Percentiles rank a stretch among this genome's conserved stretches.
These are phyloP conservation scores for Lactarius hatsudake DNA, from an alignment of 768 basidiomycete species.

Conservation along the genomic window DNA sequence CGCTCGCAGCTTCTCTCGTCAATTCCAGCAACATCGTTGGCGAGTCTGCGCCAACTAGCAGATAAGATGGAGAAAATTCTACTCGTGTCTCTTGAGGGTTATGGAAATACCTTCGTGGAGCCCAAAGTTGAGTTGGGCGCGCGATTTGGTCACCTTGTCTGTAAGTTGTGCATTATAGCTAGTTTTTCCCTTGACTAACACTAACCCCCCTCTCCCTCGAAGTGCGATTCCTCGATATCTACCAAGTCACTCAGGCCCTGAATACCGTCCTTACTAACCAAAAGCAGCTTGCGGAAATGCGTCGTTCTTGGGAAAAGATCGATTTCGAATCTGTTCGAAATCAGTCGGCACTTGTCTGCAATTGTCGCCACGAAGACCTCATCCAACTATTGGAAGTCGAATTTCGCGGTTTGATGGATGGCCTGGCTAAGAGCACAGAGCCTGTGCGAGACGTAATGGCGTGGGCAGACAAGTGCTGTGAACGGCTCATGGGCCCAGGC, in stretches of 20 bases:
- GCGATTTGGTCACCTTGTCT: slow-evolving; percentile 85
- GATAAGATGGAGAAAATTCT: slow-evolving; percentile 92
- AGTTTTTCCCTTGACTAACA: slow-evolving; percentile 22
- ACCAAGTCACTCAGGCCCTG: slow-evolving; percentile 86
- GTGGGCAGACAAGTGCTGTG: slow-evolving; percentile 90
- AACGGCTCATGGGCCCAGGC: slow-evolving; percentile 73
- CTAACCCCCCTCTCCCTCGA: slow-evolving; percentile 27
- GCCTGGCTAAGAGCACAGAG: slow-evolving; percentile 65
- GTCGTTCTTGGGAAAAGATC: slow-evolving; percentile 81
- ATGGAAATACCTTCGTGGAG: slow-evolving; percentile 86
- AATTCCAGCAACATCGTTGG: slow-evolving; percentile 62
- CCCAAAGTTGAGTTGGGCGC: slow-evolving; percentile 90
- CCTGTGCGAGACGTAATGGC: slow-evolving; percentile 85
- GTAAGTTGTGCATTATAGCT: slow-evolving; percentile 46
- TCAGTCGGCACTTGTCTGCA: slow-evolving; percentile 90
- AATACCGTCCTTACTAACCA: slow-evolving; percentile 85
- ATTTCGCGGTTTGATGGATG: slow-evolving; percentile 74
- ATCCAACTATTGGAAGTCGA: slow-evolving; percentile 83
- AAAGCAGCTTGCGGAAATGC: slow-evolving; percentile 84
- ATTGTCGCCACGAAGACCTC: slow-evolving; percentile 87
- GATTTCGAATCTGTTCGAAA: slow-evolving; percentile 91
- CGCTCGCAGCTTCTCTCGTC: slow-evolving; percentile 82
- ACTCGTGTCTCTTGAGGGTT: slow-evolving; percentile 73
- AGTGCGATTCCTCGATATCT: slow-evolving; percentile 92
- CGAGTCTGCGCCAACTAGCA: slow-evolving; percentile 74